Percentiles rank a stretch among this genome's conserved stretches.
phyloP scores from a whole-genome alignment of 1,284 basidiomycete genomes.

The Trichosporon faecale region DNA sequence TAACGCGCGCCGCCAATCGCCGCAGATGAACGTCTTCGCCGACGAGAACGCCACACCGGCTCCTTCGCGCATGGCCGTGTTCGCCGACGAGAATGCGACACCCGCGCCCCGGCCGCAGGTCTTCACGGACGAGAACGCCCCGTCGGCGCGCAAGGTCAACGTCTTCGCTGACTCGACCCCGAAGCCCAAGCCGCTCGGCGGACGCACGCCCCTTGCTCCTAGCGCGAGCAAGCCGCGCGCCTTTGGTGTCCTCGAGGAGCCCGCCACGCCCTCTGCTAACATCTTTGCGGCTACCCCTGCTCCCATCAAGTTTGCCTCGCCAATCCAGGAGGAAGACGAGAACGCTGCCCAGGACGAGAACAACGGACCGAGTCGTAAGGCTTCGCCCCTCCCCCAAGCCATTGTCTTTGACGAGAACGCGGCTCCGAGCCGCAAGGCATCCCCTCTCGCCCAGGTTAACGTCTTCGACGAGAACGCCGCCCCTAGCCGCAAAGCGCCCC shows the following conservation, averaged over 20 bases:
- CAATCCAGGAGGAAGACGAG: constrained; percentile 19
- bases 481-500: neutral
- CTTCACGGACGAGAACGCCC: constrained; percentile 36
- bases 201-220: constrained; percentile 30
- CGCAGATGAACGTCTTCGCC: constrained; percentile 19
- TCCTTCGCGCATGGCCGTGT: constrained; percentile 17
- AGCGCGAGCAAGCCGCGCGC: constrained; percentile 32
- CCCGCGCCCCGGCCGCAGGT: constrained; percentile 28
- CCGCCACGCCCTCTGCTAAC: constrained; percentile 26
- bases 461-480: constrained; percentile 10
- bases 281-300: constrained; percentile 17
- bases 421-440: constrained; percentile 4
- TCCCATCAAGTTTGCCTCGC: neutral
- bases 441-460: neutral
- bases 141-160: constrained; percentile 34
- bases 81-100: constrained; percentile 31
- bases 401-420: constrained; percentile 7
- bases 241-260: constrained; percentile 43
- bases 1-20: neutral
- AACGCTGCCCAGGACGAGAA: constrained; percentile 13
- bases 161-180: constrained; percentile 49
- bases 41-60: constrained; percentile 5
- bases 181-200: constrained; percentile 34
- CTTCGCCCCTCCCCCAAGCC: neutral
- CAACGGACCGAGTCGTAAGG: neutral